Evolutionary conservation across 2,329 filamentous ascomycete species (phyloP).

Genomic region (Aureobasidium subglaciale): DNA sequence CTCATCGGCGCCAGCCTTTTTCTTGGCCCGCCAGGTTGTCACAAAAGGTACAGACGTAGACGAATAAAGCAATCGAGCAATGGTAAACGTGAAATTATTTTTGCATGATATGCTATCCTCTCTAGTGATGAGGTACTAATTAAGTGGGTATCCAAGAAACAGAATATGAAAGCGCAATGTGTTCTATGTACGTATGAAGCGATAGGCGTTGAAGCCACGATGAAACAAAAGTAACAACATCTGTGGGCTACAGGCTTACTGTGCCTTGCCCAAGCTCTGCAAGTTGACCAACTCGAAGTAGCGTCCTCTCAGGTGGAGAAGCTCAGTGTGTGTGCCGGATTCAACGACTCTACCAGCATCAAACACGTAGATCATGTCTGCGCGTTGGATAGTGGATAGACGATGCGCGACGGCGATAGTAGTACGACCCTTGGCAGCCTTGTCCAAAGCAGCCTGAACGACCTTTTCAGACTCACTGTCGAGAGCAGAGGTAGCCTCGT

Average conservation of each 20-base stretch:
- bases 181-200: neutral
- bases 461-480: slow-evolving; percentile 73
- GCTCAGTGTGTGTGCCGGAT: slow-evolving; percentile 65
- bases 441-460: slow-evolving; percentile 73
- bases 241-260: neutral
- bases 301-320: slow-evolving; percentile 34
- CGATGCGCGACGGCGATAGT: slow-evolving; percentile 94
- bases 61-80: no score
- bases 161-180: neutral
- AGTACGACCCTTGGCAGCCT: slow-evolving; percentile 62
- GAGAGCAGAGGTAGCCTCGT: slow-evolving; percentile 63
- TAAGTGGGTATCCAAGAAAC: neutral
- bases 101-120: neutral
- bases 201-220: neutral
- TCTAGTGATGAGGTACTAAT: neutral
- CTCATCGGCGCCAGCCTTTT: neutral
- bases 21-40: no score
- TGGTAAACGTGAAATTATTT: neutral
- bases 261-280: slow-evolving; percentile 29
- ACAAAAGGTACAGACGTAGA: no score
- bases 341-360: slow-evolving; percentile 83
- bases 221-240: neutral
- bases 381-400: slow-evolving; percentile 86
- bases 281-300: slow-evolving; percentile 35
- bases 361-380: slow-evolving; percentile 94